phyloP scores from a whole-genome alignment of 2,329 filamentous ascomycete species.

The Chalara sp. region DNA sequence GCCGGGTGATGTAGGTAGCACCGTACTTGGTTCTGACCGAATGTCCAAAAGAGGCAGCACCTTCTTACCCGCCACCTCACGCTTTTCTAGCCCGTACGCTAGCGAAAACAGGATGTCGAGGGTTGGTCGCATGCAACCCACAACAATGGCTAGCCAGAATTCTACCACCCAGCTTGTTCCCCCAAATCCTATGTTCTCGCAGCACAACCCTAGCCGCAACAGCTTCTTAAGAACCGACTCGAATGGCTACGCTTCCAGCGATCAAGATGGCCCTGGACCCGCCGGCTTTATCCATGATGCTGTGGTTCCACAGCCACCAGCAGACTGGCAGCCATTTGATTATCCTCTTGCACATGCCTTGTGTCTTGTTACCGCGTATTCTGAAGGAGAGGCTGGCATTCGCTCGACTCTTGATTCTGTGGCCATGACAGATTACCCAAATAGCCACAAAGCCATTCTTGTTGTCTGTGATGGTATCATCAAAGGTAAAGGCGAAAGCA shows the following conservation, averaged over 20 bases:
- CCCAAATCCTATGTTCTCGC: slow-evolving; percentile 65
- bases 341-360: slow-evolving; percentile 91
- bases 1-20: slow-evolving; percentile 65
- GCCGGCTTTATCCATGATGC: slow-evolving; percentile 94
- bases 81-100: slow-evolving; percentile 87
- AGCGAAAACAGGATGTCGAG: slow-evolving; percentile 50
- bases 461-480: slow-evolving; percentile 97
- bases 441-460: slow-evolving; percentile 96
- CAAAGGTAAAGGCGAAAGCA: slow-evolving; percentile 83
- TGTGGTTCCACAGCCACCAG: slow-evolving; percentile 91
- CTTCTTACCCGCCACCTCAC: slow-evolving; percentile 87
- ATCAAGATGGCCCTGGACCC: slow-evolving; percentile 68
- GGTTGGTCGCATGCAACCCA: slow-evolving; percentile 52
- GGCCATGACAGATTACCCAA: slow-evolving; percentile 96
- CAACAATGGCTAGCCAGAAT: slow-evolving; percentile 89
- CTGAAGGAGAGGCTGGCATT: slow-evolving; percentile 87
- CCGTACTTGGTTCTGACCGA: slow-evolving; percentile 56
- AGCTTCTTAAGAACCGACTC: slow-evolving; percentile 60
- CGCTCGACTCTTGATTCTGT: slow-evolving; percentile 93
- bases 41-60: slow-evolving; percentile 72
- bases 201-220: slow-evolving; percentile 53
- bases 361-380: slow-evolving; percentile 94
- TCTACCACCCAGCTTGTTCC: slow-evolving; percentile 67
- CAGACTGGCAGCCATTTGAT: slow-evolving; percentile 96
- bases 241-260: slow-evolving; percentile 42